A percentile compares a stretch with the other conserved stretches of the same genome.
Evolutionary conservation across 2,329 filamentous ascomycete genomes (phyloP).

Genomic region (Tympanopsis confertula): DNA sequence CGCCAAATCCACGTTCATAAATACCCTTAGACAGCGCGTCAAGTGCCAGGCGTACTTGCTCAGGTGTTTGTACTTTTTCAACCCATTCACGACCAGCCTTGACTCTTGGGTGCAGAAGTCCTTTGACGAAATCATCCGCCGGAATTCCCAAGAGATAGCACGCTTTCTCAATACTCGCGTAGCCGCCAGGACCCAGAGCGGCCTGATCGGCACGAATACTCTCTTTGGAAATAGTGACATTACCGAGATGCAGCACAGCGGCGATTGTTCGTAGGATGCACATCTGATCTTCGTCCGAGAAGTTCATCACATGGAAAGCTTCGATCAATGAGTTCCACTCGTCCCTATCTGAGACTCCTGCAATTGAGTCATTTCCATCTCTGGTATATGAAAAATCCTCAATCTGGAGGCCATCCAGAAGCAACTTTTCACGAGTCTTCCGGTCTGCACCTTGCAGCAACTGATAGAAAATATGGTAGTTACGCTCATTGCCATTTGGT

Average conservation of each 20-base stretch:
- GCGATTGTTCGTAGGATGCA: constrained; percentile 80
- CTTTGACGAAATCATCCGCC: constrained; percentile 74
- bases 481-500: constrained; percentile 77
- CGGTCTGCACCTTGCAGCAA: constrained; percentile 72
- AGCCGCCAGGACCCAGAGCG: constrained; percentile 63
- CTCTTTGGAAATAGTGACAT: constrained; percentile 80
- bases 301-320: constrained; percentile 89
- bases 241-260: constrained; percentile 84
- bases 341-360: constrained; percentile 76
- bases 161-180: constrained; percentile 64
- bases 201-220: constrained; percentile 87
- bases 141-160: constrained; percentile 78
- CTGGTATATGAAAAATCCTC: constrained; percentile 87
- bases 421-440: constrained; percentile 62
- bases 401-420: constrained; percentile 63
- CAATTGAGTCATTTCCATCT: constrained; percentile 82
- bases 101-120: constrained; percentile 80
- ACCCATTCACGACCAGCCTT: constrained; percentile 97
- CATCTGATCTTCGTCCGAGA: constrained; percentile 71
- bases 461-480: constrained; percentile 97
- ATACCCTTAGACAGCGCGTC: constrained; percentile 94
- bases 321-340: constrained; percentile 88
- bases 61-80: constrained; percentile 93
- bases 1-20: constrained; percentile 90
- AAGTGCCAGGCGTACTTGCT: constrained; percentile 81